Base-by-base conservation (phyloP, 257 asterid genomes). In the Capsicum pubescens region DNA sequence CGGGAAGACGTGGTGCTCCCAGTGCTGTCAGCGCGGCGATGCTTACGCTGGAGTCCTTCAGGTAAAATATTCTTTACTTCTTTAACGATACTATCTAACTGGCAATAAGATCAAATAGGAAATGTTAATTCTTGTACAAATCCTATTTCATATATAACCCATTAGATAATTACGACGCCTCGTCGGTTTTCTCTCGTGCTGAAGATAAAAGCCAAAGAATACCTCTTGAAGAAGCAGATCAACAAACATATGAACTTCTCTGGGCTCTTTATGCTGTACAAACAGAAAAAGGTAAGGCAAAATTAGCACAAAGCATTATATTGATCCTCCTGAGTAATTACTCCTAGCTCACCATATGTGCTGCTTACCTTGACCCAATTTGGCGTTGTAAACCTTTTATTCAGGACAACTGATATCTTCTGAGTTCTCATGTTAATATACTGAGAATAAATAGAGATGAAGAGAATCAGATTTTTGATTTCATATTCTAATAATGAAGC, bases 181-280 rank as follows among this genome's bases (percentile, higher is more conserved):
- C 17, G 67, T 8, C 12, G 52, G 21, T 48, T 70, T 61, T 52
- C 12, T 3, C 61, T 36, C 57, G 61, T 3, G 4, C 59, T 4
- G 44, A 86, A 21, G 44, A 74, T 12, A 52, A 50, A 55, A 8
- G 68, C 52, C 36, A 84, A 55, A 39, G 59, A 72, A 81, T 89
- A 96, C 99, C 99, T 96, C 97, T 80, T 90, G 95, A 84, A 90
- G 97, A 88, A 96, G 94, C 83, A 96, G 90, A 93, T 96, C 97
- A 77, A 96, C 98, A 87, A 91, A 94, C 98, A 96, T 94, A 88
- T 96, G 99, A 86, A 96, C 98, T 90, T 96, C 99, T 88, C 99
- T 92, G 83, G 99, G 99, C 87, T 96, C 99, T 88, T 96, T 96
- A 84, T 96, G 99, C 99, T 96, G 87, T 83, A 56, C 59, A 57